Evolutionary conservation across 345 rosid species (phyloP), one percentile per base, ranked within the genome.

Genomic region (Kernera saxatilis): DNA sequence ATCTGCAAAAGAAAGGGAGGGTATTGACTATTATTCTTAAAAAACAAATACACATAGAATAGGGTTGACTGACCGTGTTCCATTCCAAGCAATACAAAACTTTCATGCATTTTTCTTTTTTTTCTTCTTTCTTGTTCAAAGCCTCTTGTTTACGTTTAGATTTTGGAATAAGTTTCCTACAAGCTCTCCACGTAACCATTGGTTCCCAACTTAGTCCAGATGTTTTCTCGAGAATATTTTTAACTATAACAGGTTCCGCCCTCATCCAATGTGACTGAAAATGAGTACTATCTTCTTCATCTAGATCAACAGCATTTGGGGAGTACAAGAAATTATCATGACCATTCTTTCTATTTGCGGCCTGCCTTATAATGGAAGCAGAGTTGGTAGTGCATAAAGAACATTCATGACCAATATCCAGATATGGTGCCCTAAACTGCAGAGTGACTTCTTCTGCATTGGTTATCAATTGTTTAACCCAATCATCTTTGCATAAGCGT

Each of bases 181-280:
- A 80, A 15, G 91, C 93, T 25, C 96, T 88, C 89, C 91, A 92
- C 93, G 87, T 90, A 55, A 93, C 96, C 87, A 84, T 76, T 44
- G 97, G 98, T 45, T 87, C 93, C 98, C 92, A 93, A 67, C 96
- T 93, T 58, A 93, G 67, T 48, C 96, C 90, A 53, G 87, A 78
- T 6, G 84, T 71, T 73, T 70, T 79, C 63, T 85, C 84, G 10
- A 87, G 83, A 33, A 81, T 87, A 78, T 85, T 70, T 57, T 81
- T 78, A 29, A 87, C 88, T 30, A 90, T 66, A 32, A 88, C 84
- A 61, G 93, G 98, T 78, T 90, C 88, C 9, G 87, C 96, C 46
- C 66, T 88, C 70, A 56, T 72, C 98, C 93, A 92, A 18, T 92
- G 95, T 44, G 30, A 64, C 73, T 79, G 92, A 77, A 92, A 90